Conservation (phyloP, 2,329 filamentous ascomycete genomes). For the Nemania sp. region DNA sequence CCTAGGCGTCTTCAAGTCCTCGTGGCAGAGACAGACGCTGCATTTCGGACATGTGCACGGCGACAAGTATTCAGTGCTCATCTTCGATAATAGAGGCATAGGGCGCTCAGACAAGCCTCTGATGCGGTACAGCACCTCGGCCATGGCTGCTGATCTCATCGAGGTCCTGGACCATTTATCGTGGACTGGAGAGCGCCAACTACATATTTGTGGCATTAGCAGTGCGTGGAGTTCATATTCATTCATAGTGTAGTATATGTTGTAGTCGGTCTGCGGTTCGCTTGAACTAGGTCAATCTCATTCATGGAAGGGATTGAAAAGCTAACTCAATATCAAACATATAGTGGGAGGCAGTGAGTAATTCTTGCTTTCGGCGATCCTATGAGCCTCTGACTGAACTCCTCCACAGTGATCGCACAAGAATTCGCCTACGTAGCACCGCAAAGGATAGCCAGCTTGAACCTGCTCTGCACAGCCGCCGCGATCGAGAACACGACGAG, state of each 20-base stretch:
- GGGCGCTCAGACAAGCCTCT: constrained; percentile 78
- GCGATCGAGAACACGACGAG: constrained; percentile 62
- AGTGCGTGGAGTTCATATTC: constrained; percentile 37
- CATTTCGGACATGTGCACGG: constrained; percentile 75
- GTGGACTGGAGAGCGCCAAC: constrained; percentile 60
- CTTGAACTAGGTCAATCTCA: no score
- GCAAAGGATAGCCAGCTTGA: constrained; percentile 56
- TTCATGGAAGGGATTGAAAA: no score
- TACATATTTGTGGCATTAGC: constrained; percentile 75
- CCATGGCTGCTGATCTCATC: constrained; percentile 79
- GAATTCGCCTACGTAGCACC: constrained; percentile 67
- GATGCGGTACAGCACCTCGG: constrained; percentile 76
- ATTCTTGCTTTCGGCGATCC: background rate
- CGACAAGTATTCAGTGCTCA: constrained; percentile 70
- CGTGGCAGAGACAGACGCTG: constrained; percentile 83
- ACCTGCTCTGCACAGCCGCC: constrained; percentile 64
- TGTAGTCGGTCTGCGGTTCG: no score
- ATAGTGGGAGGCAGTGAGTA: constrained; percentile 28
- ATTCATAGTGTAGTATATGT: background rate
- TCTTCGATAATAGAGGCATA: constrained; percentile 85
- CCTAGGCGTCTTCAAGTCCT: constrained; percentile 66
- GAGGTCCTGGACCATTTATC: constrained; percentile 67
- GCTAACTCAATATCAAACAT: constrained; percentile 5
- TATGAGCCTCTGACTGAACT: background rate
- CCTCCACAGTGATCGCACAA: constrained; percentile 71